Base-by-base conservation (phyloP, 768 basidiomycete genomes). In the Tylopilus vinaceipallidus region DNA sequence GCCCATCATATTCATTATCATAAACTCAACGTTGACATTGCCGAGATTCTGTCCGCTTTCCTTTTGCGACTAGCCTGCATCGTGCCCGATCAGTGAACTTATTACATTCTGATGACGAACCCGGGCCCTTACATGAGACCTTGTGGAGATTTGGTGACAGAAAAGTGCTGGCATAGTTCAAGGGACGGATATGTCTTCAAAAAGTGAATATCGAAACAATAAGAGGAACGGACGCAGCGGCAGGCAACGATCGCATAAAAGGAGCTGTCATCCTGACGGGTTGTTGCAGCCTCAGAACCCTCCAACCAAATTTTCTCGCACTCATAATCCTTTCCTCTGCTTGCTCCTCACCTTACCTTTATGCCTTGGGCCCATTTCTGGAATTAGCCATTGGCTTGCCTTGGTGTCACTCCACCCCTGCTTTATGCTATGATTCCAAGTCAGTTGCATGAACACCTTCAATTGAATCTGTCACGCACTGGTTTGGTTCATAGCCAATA, bases 401-500 rank as follows among this genome's bases (percentile, higher is more conserved):
- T 46, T 68, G 58, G 64, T 55, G 65, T 67, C 70, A 66, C 69
- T 60, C 65, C 55, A 47, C 1, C 2, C 34, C 45, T 62, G 32
- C 57, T 70, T 51, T 70, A 39, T 69, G 64, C 70, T 69, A 66
- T 70, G 73, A 72, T 62, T 61, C 74, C 74, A 64, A 74, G 56
- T 59, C 61, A 58, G 43, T 37, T 45, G 57, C 55, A 44, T 57
- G 55, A 51, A 61, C 64, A 58, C 51, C 52, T 68, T 70, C 67
- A 54, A 2, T 71, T 54, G 70, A 70, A 70, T 57, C 55, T 59
- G 65, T 56, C 57, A 60, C 24, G 59, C 59, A 42, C 27, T 65
- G 64, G 61, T 62, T 76, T 69, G 79, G 77, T 80, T 81, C 79
- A 81, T 80, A 79, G 78, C 73, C 75, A 71, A 75, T 73, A 77